phyloP scores from a whole-genome alignment of 2,329 filamentous ascomycete genomes.

The Diaporthe nobilis region DNA sequence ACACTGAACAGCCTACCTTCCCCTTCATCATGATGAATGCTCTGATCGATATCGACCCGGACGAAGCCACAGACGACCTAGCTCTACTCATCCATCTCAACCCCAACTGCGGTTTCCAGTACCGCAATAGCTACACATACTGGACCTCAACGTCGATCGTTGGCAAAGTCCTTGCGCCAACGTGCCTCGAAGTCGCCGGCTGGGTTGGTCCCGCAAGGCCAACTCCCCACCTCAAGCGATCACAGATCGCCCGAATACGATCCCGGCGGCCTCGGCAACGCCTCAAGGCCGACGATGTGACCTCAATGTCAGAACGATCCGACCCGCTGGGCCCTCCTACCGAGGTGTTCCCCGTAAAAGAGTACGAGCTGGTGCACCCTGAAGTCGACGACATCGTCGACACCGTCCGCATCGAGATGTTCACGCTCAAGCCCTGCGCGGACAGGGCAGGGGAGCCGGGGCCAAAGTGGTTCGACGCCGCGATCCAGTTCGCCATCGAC shows the following conservation, averaged over 20 bases:
- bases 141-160: slow-evolving; percentile 81
- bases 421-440: slow-evolving; percentile 68
- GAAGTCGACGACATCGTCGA: slow-evolving; percentile 72
- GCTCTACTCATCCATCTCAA: slow-evolving; percentile 78
- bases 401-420: slow-evolving; percentile 77
- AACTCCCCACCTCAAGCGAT: slow-evolving; percentile 75
- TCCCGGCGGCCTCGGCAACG: slow-evolving; percentile 70
- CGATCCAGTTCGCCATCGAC: slow-evolving; percentile 74
- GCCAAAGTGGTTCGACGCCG: slow-evolving; percentile 71
- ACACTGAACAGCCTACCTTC: slow-evolving; percentile 64
- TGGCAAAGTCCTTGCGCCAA: slow-evolving; percentile 81
- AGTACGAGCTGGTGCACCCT: slow-evolving; percentile 75
- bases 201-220: slow-evolving; percentile 82
- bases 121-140: slow-evolving; percentile 81
- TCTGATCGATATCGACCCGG: slow-evolving; percentile 80
- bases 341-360: slow-evolving; percentile 73
- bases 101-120: slow-evolving; percentile 81
- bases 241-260: slow-evolving; percentile 79
- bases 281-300: slow-evolving; percentile 71
- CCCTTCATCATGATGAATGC: slow-evolving; percentile 86
- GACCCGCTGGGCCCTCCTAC: slow-evolving; percentile 77
- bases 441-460: slow-evolving; percentile 42
- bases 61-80: slow-evolving; percentile 74
- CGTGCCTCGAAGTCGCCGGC: slow-evolving; percentile 78
- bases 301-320: slow-evolving; percentile 76